Conservation (phyloP, 192 early-diverging fungal genomes). For the Funneliformis mosseae region DNA sequence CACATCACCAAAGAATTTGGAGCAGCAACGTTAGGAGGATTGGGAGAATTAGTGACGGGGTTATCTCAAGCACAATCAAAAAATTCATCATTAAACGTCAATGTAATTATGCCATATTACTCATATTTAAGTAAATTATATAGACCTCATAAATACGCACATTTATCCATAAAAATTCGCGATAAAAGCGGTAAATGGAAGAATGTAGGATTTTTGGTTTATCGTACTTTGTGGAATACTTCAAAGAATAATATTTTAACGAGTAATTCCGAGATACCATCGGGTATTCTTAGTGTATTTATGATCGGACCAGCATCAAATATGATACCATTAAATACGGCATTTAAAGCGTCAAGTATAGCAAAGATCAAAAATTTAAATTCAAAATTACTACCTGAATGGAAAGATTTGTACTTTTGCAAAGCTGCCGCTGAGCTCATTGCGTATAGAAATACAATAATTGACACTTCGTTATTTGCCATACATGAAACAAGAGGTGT, state of each 20-base stretch:
- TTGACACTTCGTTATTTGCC: constrained; percentile 55
- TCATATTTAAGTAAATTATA: constrained; percentile 41
- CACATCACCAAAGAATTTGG: constrained; percentile 65
- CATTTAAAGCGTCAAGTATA: constrained; percentile 42
- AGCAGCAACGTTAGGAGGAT: constrained; percentile 54
- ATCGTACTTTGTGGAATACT: constrained; percentile 39
- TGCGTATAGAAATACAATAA: constrained; percentile 41
- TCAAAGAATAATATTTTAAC: constrained; percentile 7
- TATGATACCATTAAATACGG: constrained; percentile 46
- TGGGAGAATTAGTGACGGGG: constrained; percentile 57
- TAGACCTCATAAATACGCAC: constrained; percentile 29
- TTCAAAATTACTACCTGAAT: constrained; percentile 55
- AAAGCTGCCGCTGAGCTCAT: constrained; percentile 56
- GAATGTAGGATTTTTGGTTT: constrained; percentile 42
- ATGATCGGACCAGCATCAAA: constrained; percentile 51
- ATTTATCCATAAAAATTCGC: constrained; percentile 43
- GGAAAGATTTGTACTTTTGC: constrained; percentile 60
- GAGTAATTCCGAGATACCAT: neutral
- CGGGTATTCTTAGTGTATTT: constrained; percentile 44
- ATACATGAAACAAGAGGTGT: constrained; percentile 37
- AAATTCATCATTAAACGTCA: constrained; percentile 43
- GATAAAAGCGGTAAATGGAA: constrained; percentile 40
- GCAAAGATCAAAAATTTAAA: constrained; percentile 52
- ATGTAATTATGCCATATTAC: constrained; percentile 56
- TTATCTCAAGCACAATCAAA: constrained; percentile 49